These are phyloP conservation scores for Syzygium oleosum DNA, from an alignment of 345 rosid species.

Conservation along the genomic window DNA sequence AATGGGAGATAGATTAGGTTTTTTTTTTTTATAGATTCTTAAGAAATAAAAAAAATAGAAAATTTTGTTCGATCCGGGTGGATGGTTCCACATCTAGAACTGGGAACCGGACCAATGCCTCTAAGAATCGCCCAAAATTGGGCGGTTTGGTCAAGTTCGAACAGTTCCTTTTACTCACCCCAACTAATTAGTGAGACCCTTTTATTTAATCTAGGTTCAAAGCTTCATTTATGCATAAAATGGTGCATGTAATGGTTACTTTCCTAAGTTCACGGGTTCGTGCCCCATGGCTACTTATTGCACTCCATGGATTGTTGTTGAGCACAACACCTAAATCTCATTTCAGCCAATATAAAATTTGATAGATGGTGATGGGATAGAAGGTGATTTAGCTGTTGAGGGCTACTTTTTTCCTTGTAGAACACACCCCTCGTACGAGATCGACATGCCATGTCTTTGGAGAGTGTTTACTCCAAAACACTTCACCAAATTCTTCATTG, in stretches of 20 bases:
- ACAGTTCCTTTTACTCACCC: too few relatives aligned
- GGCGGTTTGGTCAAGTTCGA: too few relatives aligned
- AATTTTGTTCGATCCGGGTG: too few relatives aligned
- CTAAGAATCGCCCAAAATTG: too few relatives aligned
- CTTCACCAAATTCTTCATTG: neutral
- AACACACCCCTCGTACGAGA: neutral
- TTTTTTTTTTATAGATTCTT: too few relatives aligned
- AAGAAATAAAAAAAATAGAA: too few relatives aligned
- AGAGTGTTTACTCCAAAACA: neutral
- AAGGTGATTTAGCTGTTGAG: neutral
- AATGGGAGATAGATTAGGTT: too few relatives aligned
- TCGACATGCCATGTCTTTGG: neutral
- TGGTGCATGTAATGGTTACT: neutral
- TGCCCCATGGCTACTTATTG: neutral
- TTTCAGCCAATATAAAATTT: neutral
- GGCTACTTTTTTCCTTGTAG: neutral
- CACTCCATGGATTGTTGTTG: neutral
- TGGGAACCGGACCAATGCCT: too few relatives aligned
- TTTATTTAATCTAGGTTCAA: neutral
- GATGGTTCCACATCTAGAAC: too few relatives aligned
- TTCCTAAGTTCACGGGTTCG: neutral
- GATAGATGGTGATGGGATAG: neutral
- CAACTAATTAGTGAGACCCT: neutral
- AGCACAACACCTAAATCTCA: neutral
- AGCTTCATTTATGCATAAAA: neutral